Percentiles rank a stretch among this genome's conserved stretches.
Evolutionary conservation across 768 basidiomycete genomes (phyloP).

Genomic region (Chalciporus pseudorubinellus): DNA sequence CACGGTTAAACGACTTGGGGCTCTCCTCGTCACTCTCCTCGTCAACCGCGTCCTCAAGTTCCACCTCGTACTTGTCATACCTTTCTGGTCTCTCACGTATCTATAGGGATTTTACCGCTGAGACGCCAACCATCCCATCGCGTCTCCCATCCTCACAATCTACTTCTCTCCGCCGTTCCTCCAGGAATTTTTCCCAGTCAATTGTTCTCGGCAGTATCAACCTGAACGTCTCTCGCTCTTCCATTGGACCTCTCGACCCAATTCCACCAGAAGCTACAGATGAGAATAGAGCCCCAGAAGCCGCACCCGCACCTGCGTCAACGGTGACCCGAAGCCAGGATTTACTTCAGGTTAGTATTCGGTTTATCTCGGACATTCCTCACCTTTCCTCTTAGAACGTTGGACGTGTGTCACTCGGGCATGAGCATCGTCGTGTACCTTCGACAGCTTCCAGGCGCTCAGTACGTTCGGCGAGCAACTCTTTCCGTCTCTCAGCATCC

Average conservation of each 20-base stretch:
- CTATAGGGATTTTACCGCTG: conserved; percentile 3
- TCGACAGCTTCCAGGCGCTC: conserved; percentile 23
- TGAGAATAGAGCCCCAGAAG: conserved; percentile 5
- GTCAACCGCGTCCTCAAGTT: conserved; percentile 20
- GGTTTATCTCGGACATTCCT: neutral
- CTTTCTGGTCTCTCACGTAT: conserved; percentile 11
- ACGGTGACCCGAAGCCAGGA: conserved; percentile 28
- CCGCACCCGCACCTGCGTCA: conserved; percentile 1
- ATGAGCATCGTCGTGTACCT: conserved; percentile 19
- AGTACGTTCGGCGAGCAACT: conserved; percentile 8
- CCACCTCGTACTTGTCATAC: conserved; percentile 16
- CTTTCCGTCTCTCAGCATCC: conserved; percentile 24
- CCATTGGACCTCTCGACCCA: conserved; percentile 13
- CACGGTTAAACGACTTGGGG: conserved; percentile 14
- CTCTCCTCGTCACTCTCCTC: conserved; percentile 20
- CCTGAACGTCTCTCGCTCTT: conserved; percentile 24
- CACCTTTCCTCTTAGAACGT: conserved; percentile 19
- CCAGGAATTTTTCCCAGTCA: conserved; percentile 21
- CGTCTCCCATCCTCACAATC: conserved; percentile 14
- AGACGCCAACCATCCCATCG: conserved; percentile 19
- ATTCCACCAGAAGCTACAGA: conserved; percentile 13
- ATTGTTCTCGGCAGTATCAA: conserved; percentile 27
- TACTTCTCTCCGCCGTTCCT: conserved; percentile 23
- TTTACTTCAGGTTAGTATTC: conserved; percentile 26
- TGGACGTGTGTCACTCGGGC: conserved; percentile 15